Percentiles rank a stretch among this genome's conserved stretches.
These are phyloP conservation scores for Rhododendron simsii DNA, from an alignment of 148 eudicot genomes.

Conservation along the genomic window DNA sequence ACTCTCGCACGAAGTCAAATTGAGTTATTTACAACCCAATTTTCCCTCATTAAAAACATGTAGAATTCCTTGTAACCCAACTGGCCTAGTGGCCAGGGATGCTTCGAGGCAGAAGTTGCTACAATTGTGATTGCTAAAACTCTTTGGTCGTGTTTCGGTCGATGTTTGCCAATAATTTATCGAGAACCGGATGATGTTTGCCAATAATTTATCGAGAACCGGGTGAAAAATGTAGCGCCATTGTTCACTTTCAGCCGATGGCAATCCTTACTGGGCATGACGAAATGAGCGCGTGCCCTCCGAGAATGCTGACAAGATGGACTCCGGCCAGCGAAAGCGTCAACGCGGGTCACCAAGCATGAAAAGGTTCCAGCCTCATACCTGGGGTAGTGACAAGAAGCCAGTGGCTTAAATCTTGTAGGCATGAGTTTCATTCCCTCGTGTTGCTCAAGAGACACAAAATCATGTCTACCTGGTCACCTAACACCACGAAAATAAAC, in stretches of 20 bases:
- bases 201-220: no score
- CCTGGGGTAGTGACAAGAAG: neutral
- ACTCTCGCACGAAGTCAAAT: neutral
- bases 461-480: neutral
- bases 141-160: neutral
- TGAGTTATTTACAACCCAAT: neutral
- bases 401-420: neutral
- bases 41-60: neutral
- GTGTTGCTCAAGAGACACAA: neutral
- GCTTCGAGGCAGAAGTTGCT: neutral
- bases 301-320: no score
- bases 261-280: neutral
- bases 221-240: neutral
- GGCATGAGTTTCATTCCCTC: neutral
- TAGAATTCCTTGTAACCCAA: neutral
- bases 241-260: neutral
- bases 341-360: neutral
- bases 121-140: neutral
- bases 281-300: neutral
- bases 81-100: neutral
- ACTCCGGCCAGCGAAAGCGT: no score
- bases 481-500: neutral
- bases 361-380: no score
- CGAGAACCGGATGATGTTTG: no score
- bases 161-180: no score